Base-by-base conservation (phyloP, 106 monocot species). In the Iris macrosiphon region DNA sequence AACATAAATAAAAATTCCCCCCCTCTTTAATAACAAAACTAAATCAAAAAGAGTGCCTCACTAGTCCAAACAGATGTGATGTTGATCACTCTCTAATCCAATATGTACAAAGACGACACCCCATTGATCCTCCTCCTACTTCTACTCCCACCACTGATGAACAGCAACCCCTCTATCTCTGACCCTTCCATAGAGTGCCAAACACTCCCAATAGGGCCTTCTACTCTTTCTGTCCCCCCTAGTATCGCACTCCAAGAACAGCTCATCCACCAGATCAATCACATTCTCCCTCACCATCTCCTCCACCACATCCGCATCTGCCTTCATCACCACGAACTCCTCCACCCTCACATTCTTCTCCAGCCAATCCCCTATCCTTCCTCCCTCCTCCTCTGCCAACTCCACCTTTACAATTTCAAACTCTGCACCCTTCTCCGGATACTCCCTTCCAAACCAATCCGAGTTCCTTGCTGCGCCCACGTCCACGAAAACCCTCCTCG, bases 81-180 rank as follows among this genome's bases (percentile, higher is more conserved):
- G n/a, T n/a, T n/a, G n/a, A n/a, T n/a, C n/a, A n/a, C n/a, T n/a
- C n/a, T n/a, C n/a, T n/a, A n/a, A n/a, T n/a, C n/a, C n/a, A n/a
- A n/a, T n/a, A n/a, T n/a, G n/a, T n/a, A n/a, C n/a, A n/a, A n/a
- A n/a, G n/a, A n/a, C n/a, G n/a, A n/a, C n/a, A n/a, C n/a, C n/a
- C n/a, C n/a, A n/a, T n/a, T n/a, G n/a, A n/a, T n/a, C n/a, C n/a
- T n/a, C n/a, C n/a, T n/a, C n/a, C n/a, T n/a, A n/a, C n/a, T n/a
- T n/a, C n/a, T 31, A 54, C 33, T 50, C 71, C 71, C 77, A 72
- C 77, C 77, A 77, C 43, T 71, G 77, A 34, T 77, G 77, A 25
- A 72, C 77, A n/a, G 72, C 77, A 25, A 77, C 65, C 1, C 77
- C 66, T 17, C 53, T 21, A 42, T 77, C 77, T 8, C 65, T 49